phyloP scores from a whole-genome alignment of 352 stramenopile species.

The Phytophthora sp. region DNA sequence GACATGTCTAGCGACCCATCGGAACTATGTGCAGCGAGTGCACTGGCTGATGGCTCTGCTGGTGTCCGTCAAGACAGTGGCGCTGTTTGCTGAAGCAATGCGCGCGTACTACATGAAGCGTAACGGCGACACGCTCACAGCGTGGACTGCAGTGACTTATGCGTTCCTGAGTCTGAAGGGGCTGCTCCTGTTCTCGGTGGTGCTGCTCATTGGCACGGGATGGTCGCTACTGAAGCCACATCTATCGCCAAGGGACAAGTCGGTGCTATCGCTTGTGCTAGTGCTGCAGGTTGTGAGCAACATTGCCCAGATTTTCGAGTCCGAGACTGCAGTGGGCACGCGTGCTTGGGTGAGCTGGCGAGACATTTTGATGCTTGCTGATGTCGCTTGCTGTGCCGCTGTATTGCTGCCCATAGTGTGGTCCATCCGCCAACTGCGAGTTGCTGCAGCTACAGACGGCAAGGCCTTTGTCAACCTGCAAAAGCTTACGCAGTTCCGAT shows the following conservation, averaged over 20 bases:
- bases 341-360: conserved; percentile 72
- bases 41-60: conserved; percentile 97
- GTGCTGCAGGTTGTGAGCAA: conserved; percentile 95
- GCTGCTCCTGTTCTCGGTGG: conserved; percentile 97
- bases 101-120: conserved; percentile 96
- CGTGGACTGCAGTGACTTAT: conserved; percentile 95
- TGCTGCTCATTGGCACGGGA: conserved; percentile 97
- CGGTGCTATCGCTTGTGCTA: conserved; percentile 94
- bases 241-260: conserved; percentile 93
- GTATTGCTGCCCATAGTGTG: conserved; percentile 98
- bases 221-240: conserved; percentile 98
- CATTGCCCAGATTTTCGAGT: conserved; percentile 90
- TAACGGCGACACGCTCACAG: conserved; percentile 92
- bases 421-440: conserved; percentile 88
- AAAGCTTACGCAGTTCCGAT: conserved; percentile 96
- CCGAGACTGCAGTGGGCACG: conserved; percentile 85
- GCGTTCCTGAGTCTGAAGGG: conserved; percentile 96
- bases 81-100: conserved; percentile 95
- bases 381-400: conserved; percentile 96
- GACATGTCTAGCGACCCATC: conserved; percentile 61
- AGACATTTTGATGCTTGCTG: conserved; percentile 94
- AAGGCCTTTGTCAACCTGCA: conserved; percentile 88
- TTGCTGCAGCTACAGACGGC: conserved; percentile 87
- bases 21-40: conserved; percentile 78
- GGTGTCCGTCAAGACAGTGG: conserved; percentile 92